These are phyloP conservation scores for Penicillium samsonianum DNA, from an alignment of 495 filamentous ascomycete species.

Conservation along the genomic window DNA sequence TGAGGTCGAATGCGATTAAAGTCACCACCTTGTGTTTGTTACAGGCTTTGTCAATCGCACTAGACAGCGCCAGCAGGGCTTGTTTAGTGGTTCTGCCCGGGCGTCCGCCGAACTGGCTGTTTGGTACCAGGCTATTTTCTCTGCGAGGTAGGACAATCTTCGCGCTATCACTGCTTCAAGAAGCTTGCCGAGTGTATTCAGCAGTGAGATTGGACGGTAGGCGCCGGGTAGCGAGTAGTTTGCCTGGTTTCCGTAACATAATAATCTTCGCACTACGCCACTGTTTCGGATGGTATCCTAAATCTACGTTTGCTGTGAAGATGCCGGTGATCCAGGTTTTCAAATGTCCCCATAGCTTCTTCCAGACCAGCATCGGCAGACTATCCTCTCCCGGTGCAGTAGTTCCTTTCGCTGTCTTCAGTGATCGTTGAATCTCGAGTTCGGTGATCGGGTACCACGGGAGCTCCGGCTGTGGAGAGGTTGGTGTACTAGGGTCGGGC, in stretches of 20 bases:
- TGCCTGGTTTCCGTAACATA: not conserved
- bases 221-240: slow-evolving; percentile 25
- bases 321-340: slow-evolving; percentile 18
- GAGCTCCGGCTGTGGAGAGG: slow-evolving; percentile 8
- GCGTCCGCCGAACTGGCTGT: slow-evolving; percentile 23
- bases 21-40: slow-evolving; percentile 17
- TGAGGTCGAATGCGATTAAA: slow-evolving; percentile 22
- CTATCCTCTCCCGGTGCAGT: slow-evolving; percentile 30
- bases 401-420: slow-evolving; percentile 20
- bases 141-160: slow-evolving; percentile 16
- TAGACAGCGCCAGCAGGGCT: slow-evolving; percentile 19
- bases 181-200: slow-evolving; percentile 25
- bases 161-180: slow-evolving; percentile 22
- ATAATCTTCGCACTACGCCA: no score
- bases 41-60: slow-evolving; percentile 26
- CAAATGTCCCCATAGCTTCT: slow-evolving; percentile 25
- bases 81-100: slow-evolving; percentile 19
- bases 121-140: slow-evolving; percentile 22
- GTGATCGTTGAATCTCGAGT: slow-evolving; percentile 25
- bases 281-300: slow-evolving; percentile 21
- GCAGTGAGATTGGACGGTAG: slow-evolving; percentile 30
- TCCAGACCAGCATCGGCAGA: slow-evolving; percentile 26
- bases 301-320: slow-evolving; percentile 23
- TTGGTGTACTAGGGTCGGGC: not conserved
- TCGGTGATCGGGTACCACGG: slow-evolving; percentile 27